phyloP scores from a whole-genome alignment of 2,329 filamentous ascomycete genomes.

The Alternaria ethzedia region DNA sequence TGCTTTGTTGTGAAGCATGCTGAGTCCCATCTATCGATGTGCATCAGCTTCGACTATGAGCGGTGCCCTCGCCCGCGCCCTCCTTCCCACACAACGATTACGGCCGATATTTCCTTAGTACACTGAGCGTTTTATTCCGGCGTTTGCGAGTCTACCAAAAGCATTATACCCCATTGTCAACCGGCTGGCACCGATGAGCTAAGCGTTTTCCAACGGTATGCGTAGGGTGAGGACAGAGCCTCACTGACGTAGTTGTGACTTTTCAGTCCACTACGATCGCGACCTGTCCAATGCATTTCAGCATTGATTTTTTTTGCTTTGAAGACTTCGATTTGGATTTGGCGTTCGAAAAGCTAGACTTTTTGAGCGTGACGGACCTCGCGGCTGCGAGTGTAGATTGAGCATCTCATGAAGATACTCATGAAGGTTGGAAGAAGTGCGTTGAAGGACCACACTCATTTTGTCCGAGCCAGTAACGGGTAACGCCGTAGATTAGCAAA shows the following conservation, averaged over 20 bases:
- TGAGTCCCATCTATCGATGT: not conserved
- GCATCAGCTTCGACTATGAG: not conserved
- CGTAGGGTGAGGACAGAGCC: constrained; percentile 9
- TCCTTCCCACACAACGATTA: constrained; percentile 3
- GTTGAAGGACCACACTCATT: not conserved
- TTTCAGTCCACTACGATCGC: not conserved
- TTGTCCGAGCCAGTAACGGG: not conserved
- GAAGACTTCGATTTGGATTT: not conserved
- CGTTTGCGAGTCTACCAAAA: constrained; percentile 12
- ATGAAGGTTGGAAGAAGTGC: not conserved
- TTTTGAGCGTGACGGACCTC: constrained; percentile 4
- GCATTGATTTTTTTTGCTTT: constrained; percentile 2
- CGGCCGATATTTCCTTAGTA: constrained; percentile 4
- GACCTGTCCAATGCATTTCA: constrained; percentile 9
- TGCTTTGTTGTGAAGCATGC: not conserved
- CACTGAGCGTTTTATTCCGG: constrained; percentile 8
- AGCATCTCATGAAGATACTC: not conserved
- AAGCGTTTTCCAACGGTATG: constrained; percentile 14
- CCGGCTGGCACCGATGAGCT: constrained; percentile 24
- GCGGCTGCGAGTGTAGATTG: not conserved
- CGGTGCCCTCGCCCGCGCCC: not conserved
- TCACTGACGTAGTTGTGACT: constrained; percentile 8
- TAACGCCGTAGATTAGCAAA: constrained; percentile 7
- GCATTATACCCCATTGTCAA: constrained; percentile 25
- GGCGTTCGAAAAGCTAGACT: constrained; percentile 1